phyloP scores from a whole-genome alignment of 345 rosid genomes.

The Reutealis trisperma region DNA sequence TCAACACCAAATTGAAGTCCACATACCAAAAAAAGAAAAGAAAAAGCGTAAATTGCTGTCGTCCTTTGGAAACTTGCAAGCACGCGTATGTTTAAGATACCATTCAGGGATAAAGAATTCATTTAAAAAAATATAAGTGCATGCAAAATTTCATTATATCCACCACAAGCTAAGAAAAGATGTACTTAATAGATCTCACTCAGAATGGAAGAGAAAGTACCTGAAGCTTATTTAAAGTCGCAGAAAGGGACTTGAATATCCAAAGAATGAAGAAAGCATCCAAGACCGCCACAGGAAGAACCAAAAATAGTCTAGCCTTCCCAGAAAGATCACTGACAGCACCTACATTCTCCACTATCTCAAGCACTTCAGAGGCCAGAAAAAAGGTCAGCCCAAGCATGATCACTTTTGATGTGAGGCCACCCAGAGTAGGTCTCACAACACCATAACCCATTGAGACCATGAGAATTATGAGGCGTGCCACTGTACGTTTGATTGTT shows the following conservation, averaged over 20 bases:
- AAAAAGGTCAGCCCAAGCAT: constrained; percentile 92
- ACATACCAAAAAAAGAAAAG: background rate
- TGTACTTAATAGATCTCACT: constrained; percentile 1
- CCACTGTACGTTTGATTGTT: constrained; percentile 67
- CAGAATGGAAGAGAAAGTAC: constrained; percentile 35
- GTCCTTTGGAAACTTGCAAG: background rate
- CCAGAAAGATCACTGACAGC: constrained; percentile 91
- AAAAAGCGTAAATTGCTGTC: background rate
- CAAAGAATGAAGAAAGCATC: constrained; percentile 96
- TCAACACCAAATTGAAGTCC: background rate
- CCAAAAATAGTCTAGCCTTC: constrained; percentile 76
- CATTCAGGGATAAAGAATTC: background rate
- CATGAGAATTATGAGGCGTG: constrained; percentile 77
- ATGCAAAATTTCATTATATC: background rate
- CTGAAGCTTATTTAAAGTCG: constrained; percentile 92
- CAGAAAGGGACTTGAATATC: constrained; percentile 91
- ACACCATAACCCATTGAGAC: constrained; percentile 98
- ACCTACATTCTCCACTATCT: constrained; percentile 86
- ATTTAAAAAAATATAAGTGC: too few species aligned
- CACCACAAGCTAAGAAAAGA: background rate
- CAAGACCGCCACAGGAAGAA: constrained; percentile 81
- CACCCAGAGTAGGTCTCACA: constrained; percentile 95
- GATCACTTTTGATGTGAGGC: constrained; percentile 79
- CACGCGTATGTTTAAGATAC: background rate
- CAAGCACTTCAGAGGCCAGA: constrained; percentile 88